Base-by-base conservation (phyloP, 345 rosid genomes). In the Bretschneidera sinensis region DNA sequence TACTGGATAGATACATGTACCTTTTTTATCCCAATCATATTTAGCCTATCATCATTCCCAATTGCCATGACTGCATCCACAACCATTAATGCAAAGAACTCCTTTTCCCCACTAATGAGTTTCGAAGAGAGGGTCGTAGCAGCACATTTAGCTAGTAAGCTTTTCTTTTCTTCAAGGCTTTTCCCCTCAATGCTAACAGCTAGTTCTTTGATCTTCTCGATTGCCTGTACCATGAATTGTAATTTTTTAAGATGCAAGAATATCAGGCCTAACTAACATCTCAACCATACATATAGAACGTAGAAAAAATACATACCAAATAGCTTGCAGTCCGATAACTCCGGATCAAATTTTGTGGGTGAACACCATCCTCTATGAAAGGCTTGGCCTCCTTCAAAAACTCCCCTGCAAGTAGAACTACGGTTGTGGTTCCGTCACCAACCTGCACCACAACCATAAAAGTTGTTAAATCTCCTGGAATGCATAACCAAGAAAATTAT, bases 371-470 rank as follows among this genome's bases (percentile, higher is more conserved):
- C 70, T 95, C 98, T 23, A 95, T 74, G 58, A 91, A 95, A 55
- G 99, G 98, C 65, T 95, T 95, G 48, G 99, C 99, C 82, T 91
- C 98, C 80, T 67, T 95, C 81, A 91, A 67, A 74, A 95, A 91
- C 78, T 95, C 99, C 21, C 85, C 91, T 0, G 98, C 96, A 48
- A 95, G 90, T 3, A 95, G 81, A 59, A 91, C 99, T 19, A 95
- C 99, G 0, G 98, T 91, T 16, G 99, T 91, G 17, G 99, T 95
- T 24, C 99, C 99, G 72, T 95, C 99, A 48, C 99, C 99, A 34
- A 91, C 98, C 97, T 91, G 75, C 60, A 31, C 43, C 35, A 58
- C 55, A 72, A n/a, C n/a, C n/a, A n/a, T n/a, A n/a, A n/a, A 11
- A 54, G 17, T 20, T 22, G 21, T 31, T 16, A n/a, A 64, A 24